Conservation (phyloP, 2,329 filamentous ascomycete genomes). For the Calonectria pseudoreteaudii region DNA sequence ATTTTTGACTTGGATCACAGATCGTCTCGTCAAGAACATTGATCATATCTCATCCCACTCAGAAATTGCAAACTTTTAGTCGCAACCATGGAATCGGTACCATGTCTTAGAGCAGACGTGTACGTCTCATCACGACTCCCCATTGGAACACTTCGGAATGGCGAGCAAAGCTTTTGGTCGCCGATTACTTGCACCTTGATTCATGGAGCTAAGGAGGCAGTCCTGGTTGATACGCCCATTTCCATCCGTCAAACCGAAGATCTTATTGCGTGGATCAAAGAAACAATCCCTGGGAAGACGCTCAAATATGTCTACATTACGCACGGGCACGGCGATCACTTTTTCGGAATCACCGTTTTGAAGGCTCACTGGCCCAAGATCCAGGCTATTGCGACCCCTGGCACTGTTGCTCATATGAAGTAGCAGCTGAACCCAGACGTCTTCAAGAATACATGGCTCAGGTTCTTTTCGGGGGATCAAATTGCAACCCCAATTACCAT, state of each 20-base stretch:
- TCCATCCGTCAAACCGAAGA: neutral
- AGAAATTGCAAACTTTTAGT: neutral
- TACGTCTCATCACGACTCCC: neutral
- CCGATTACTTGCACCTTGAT: slow-evolving; percentile 18
- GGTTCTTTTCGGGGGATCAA: neutral
- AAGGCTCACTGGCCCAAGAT: neutral
- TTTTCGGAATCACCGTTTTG: slow-evolving; percentile 6
- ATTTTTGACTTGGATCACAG: neutral
- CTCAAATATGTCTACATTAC: slow-evolving; percentile 16
- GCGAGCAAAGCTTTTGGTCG: neutral
- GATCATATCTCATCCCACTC: no score
- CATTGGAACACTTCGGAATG: neutral
- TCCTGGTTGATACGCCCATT: slow-evolving; percentile 14
- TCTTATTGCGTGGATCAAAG: slow-evolving; percentile 11
- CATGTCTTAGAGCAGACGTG: neutral
- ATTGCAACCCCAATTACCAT: neutral
- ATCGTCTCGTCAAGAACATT: no score
- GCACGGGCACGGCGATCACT: slow-evolving; percentile 13
- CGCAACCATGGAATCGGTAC: neutral
- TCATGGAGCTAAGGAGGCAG: neutral
- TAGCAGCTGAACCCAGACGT: slow-evolving; percentile 8
- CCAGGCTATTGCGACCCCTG: neutral
- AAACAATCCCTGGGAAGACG: neutral
- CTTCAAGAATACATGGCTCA: neutral
- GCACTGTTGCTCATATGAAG: slow-evolving; percentile 11